phyloP scores from a whole-genome alignment of 164 flowering plant species.

The Vitis riparia region DNA sequence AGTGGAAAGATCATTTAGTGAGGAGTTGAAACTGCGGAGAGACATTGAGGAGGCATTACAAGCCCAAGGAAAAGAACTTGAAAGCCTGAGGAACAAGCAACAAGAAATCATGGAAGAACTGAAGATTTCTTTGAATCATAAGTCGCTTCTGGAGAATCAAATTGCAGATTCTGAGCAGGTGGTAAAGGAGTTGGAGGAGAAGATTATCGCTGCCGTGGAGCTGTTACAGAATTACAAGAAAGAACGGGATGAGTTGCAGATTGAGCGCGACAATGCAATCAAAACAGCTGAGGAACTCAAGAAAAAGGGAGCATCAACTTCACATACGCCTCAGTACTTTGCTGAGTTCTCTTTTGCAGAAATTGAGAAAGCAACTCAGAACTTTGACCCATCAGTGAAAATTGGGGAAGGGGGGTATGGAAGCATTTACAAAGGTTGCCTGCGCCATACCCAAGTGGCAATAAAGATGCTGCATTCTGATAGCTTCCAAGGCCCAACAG shows the following conservation, averaged over 20 bases:
- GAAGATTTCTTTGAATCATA: slow-evolving; percentile 31
- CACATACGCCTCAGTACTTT: slow-evolving; percentile 35
- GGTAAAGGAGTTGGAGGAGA: slow-evolving; percentile 46
- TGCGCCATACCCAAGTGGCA: slow-evolving; percentile 74
- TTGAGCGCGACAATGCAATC: slow-evolving; percentile 66
- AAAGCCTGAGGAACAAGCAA: slow-evolving; percentile 26
- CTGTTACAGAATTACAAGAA: slow-evolving; percentile 42
- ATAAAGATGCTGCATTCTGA: slow-evolving; percentile 58
- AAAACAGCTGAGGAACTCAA: slow-evolving; percentile 60
- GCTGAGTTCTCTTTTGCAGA: slow-evolving; percentile 61
- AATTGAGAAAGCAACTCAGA: slow-evolving; percentile 63
- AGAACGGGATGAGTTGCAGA: slow-evolving; percentile 59
- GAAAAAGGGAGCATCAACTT: slow-evolving; percentile 25
- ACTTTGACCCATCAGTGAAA: slow-evolving; percentile 53
- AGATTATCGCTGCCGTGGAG: slow-evolving; percentile 53
- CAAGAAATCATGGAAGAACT: slow-evolving; percentile 38
- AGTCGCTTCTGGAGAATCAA: slow-evolving; percentile 38
- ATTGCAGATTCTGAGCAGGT: slow-evolving; percentile 33
- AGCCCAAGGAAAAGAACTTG: slow-evolving; percentile 32
- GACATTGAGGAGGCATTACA: slow-evolving; percentile 41
- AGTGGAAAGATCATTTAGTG: slow-evolving; percentile 37
- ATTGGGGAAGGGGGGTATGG: slow-evolving; percentile 93
- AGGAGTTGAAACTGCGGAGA: slow-evolving; percentile 36
- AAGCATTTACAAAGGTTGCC: slow-evolving; percentile 58
- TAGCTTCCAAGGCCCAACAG: slow-evolving; percentile 67